Evolutionary conservation across 73 alveolate genomes (phyloP), one percentile per base, ranked within the genome.

Genomic region (Paramecium octaurelia): DNA sequence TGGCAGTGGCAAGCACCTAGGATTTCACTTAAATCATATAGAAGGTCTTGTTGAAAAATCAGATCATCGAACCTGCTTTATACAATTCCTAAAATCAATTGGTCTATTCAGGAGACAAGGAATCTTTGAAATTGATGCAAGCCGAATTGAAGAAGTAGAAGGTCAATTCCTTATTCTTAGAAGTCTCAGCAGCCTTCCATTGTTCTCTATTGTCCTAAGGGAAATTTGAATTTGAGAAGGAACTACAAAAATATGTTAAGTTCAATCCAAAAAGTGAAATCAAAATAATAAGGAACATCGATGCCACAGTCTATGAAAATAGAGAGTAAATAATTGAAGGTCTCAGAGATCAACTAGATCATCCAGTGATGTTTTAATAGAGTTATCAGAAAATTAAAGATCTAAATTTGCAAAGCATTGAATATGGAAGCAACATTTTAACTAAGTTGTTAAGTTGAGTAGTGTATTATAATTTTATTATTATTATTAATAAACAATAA

Each of bases 171-270:
- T 23, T 40, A 23, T 80, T 80, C 12, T 35, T 80, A 12, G 75
- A 80, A 31, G 91, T 80, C 5, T 80, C 91, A 40, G 91, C 91
- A 18, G 91, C 91, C 10, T 80, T 80, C 23, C 91, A 80, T 80
- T 80, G 91, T 80, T 80, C 91, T 11, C 46, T 80, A 9, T 23
- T 80, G 12, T 38, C 76, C 12, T 11, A 42, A 23, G 91, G 91
- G 1, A 80, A 80, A 46, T n/a, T 14, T 1, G 43, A 23, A 14
- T 42, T 80, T 38, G 75, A 48, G 29, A 48, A 80, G 44, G 46
- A 80, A 31, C 20, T 80, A 6, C 3, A 43, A 48, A 80, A 80
- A 48, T 40, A 43, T 40, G 31, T 80, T 21, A 18, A 7, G 9
- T 80, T 80, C 48, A 80, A 80, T 38, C 36, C 40, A 8, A 11